Evolutionary conservation across 2,329 filamentous ascomycete genomes (phyloP).

Genomic region (Pseudopithomyces maydicus): DNA sequence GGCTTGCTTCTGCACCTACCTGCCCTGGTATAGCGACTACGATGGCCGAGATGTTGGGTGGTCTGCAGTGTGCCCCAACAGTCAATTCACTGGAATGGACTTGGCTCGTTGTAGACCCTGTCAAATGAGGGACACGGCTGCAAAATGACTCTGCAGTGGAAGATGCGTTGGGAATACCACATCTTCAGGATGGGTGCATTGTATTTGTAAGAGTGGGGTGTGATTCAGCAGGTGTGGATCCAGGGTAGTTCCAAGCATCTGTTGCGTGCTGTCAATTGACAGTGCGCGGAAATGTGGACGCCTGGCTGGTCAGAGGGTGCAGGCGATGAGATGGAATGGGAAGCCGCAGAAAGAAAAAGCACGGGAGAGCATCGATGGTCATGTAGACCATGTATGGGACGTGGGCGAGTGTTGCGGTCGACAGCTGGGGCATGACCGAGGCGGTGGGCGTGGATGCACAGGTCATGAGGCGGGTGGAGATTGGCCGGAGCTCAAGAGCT

Average conservation of each 20-base stretch:
- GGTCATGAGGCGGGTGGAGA: neutral
- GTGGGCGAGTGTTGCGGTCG: neutral
- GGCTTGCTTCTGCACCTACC: constrained; percentile 2
- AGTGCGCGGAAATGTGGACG: too few species aligned
- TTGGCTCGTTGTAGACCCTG: neutral
- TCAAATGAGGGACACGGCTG: too few species aligned
- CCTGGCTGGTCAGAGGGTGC: too few species aligned
- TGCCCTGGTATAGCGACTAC: neutral
- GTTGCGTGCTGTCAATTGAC: too few species aligned
- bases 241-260: too few species aligned
- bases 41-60: neutral
- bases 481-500: constrained; percentile 4
- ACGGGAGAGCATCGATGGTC: neutral
- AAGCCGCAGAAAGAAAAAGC: neutral
- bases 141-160: too few species aligned
- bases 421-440: neutral
- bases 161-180: too few species aligned
- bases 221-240: too few species aligned
- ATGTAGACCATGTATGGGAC: too few species aligned
- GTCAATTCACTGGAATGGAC: neutral
- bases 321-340: too few species aligned
- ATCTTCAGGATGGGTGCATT: too few species aligned
- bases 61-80: neutral
- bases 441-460: neutral
- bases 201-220: too few species aligned